These are phyloP conservation scores for Leccinum disarticulatum DNA, from an alignment of 768 basidiomycete genomes.

Conservation along the genomic window DNA sequence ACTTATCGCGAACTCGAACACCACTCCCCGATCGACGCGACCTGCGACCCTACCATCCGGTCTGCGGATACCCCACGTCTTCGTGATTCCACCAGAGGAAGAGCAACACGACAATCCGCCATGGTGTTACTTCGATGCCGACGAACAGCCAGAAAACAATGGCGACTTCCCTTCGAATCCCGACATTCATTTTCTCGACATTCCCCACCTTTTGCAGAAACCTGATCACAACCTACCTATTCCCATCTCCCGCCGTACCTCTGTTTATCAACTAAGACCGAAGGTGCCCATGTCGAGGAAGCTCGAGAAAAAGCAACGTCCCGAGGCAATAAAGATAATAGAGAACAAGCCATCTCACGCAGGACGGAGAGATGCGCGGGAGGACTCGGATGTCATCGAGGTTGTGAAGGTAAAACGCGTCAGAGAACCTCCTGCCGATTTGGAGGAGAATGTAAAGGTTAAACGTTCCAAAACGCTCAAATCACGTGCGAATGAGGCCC, in stretches of 20 bases:
- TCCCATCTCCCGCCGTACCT: conserved; percentile 6
- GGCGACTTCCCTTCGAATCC: conserved; percentile 15
- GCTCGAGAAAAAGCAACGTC: conserved; percentile 33
- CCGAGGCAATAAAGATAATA: conserved; percentile 26
- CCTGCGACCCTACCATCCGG: conserved; percentile 1
- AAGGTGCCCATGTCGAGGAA: conserved; percentile 17
- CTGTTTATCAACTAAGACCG: conserved; percentile 10
- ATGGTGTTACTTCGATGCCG: conserved; percentile 60
- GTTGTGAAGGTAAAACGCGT: conserved; percentile 55
- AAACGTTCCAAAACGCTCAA: conserved; percentile 44
- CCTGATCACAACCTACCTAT: conserved; percentile 5
- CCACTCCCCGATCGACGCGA: conserved; percentile 19
- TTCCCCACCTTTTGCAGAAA: conserved; percentile 27
- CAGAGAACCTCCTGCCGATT: conserved; percentile 24
- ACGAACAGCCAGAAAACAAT: conserved; percentile 27
- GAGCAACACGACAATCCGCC: conserved; percentile 46
- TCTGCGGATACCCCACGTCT: conserved; percentile 47
- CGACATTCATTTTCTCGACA: conserved; percentile 37
- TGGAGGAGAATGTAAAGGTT: conserved; percentile 22
- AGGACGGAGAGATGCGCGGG: conserved; percentile 40
- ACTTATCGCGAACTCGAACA: conserved; percentile 11
- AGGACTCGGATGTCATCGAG: conserved; percentile 53
- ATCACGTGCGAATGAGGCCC: conserved; percentile 46
- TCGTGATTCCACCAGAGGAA: conserved; percentile 59
- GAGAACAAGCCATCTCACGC: conserved; percentile 18